Base-by-base conservation (phyloP, 2,329 filamentous ascomycete genomes). In the Colletotrichum lini region DNA sequence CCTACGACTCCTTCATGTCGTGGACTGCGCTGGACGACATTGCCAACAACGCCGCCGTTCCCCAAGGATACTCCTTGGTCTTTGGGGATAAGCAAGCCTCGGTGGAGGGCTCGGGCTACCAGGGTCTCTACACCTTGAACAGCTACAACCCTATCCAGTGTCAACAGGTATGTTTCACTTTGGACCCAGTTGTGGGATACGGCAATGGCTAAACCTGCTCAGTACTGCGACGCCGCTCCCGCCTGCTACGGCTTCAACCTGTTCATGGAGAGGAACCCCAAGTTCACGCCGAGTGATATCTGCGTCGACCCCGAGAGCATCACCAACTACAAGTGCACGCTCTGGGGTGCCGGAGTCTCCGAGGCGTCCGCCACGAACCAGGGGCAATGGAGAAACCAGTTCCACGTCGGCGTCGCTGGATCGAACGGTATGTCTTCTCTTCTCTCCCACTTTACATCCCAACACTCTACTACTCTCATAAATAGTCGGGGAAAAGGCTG, bases 361-460 rank as follows among this genome's bases (percentile, higher is more conserved):
- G 3, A n/a, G n/a, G 10, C 10, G 6, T 72, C 50, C 26, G 72
- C 72, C 18, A 66, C n/a, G 50, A 74, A 71, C 60, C 2, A 12
- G 3, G 73, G 73, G 13, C 63, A 73, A 38, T 67, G 71, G 67
- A 65, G 73, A 26, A 53, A 60, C 15, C 2, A 71, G 1, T 74
- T 74, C 56, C 70, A 73, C 23, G 72, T 74, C 15, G 67, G 53
- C 38, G 65, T 74, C 50, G 30, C 30, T 4, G 72, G 67, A 16
- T 74, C 72, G 8, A 74, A 74, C 30, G 72, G 72, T 67, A 70
- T 38, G 63, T 7, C 13, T 10, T 8, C 3, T 42, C 38, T 40
- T 44, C 16, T 16, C 15, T 16, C 3, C 15, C 13, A 21, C 21
- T 4, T 7, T 4, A 13, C 2, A 15, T 18, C 18, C 13, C 42